phyloP scores from a whole-genome alignment of 345 rosid genomes.

The Reutealis trisperma region DNA sequence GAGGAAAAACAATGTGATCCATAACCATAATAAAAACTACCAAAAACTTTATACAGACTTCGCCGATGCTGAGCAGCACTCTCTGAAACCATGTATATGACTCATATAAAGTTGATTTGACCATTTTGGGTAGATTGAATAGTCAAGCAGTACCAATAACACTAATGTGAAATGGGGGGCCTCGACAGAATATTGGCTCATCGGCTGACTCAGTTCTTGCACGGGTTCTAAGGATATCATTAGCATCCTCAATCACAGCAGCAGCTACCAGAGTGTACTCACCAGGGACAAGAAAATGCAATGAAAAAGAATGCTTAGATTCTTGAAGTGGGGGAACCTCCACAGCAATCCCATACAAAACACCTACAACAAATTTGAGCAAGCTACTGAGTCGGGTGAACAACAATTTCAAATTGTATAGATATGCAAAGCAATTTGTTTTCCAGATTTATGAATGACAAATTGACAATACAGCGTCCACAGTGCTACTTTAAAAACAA shows the following conservation, averaged over 20 bases:
- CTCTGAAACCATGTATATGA: not conserved
- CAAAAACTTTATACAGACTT: not conserved
- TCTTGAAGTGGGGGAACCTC: conserved; percentile 84
- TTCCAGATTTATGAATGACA: not conserved
- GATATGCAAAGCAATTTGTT: not conserved
- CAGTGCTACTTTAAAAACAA: not conserved
- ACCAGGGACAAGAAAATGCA: conserved; percentile 90
- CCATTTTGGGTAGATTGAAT: not conserved
- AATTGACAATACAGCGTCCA: not conserved
- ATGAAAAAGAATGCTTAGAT: conserved; percentile 68
- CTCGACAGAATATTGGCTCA: conserved; percentile 92
- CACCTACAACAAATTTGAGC: conserved; percentile 44
- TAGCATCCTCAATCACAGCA: conserved; percentile 83
- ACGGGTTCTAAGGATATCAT: conserved; percentile 78
- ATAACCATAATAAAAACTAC: not conserved
- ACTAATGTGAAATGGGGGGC: conserved; percentile 81
- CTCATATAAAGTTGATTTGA: not conserved
- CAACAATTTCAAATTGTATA: not conserved
- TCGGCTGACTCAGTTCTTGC: conserved; percentile 69
- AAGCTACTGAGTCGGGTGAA: not conserved
- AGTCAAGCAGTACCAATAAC: conserved; percentile 65
- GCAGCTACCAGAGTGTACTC: conserved; percentile 89
- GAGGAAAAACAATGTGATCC: not conserved
- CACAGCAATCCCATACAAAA: conserved; percentile 65
- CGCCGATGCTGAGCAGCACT: not conserved